A percentile compares a stretch with the other conserved stretches of the same genome.
phyloP scores from a whole-genome alignment of 208 protist genomes.

The Vickermania ingenoplastis region DNA sequence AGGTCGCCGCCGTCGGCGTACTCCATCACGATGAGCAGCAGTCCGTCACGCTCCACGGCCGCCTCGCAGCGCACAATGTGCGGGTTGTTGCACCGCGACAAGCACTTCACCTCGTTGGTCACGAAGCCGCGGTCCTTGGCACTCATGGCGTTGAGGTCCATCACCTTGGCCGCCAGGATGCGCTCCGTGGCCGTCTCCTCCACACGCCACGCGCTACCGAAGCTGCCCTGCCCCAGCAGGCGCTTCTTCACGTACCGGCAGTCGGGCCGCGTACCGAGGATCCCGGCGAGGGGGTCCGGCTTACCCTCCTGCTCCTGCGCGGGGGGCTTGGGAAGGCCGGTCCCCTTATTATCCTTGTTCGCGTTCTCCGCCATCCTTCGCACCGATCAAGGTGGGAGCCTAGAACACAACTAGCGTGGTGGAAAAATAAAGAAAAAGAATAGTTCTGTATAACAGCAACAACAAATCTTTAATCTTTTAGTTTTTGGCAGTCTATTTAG shows the following conservation, averaged over 20 bases:
- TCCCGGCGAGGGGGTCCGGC: constrained; percentile 48
- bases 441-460: too few species aligned
- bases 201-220: constrained; percentile 85
- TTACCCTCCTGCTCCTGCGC: constrained; percentile 17
- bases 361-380: constrained; percentile 34
- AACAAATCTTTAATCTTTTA: too few species aligned
- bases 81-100: constrained; percentile 84
- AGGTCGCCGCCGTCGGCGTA: constrained; percentile 80
- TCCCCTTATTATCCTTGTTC: constrained; percentile 22
- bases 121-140: constrained; percentile 86
- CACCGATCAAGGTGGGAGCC: too few species aligned
- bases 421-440: too few species aligned
- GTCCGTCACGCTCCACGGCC: constrained; percentile 45
- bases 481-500: too few species aligned
- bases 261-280: constrained; percentile 49
- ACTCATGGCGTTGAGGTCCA: constrained; percentile 82
- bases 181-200: constrained; percentile 56
- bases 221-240: constrained; percentile 87
- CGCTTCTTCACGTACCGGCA: constrained; percentile 81
- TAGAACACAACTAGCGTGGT: neutral
- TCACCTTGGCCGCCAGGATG: constrained; percentile 85
- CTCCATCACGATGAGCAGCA: constrained; percentile 83
- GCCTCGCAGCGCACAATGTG: constrained; percentile 85
- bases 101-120: constrained; percentile 90
- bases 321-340: constrained; percentile 49